These are phyloP conservation scores for Pachyrhizus erosus DNA, from an alignment of 306 rosid genomes.

Conservation along the genomic window DNA sequence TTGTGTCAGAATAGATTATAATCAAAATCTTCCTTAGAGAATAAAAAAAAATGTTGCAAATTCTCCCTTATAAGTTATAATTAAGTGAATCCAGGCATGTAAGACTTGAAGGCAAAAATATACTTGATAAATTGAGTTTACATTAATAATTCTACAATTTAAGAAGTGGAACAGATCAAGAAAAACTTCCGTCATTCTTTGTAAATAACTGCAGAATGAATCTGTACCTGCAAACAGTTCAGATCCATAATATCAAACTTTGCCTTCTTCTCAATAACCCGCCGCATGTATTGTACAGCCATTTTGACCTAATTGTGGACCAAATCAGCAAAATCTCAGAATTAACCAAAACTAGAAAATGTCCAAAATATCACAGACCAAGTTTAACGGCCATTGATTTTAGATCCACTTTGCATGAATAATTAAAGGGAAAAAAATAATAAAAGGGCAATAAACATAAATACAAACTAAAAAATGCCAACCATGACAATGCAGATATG, in stretches of 20 bases:
- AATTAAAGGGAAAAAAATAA: conserved; percentile 5
- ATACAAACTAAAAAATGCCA: not conserved
- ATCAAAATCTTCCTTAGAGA: not conserved
- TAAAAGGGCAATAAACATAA: conserved; percentile 1
- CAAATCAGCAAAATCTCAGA: conserved; percentile 14
- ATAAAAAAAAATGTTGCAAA: not conserved
- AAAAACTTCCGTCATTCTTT: not conserved
- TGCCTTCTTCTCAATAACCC: conserved; percentile 91
- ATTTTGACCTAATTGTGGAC: conserved; percentile 74
- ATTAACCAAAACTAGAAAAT: conserved; percentile 24
- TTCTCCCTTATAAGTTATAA: not conserved
- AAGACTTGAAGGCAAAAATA: conserved; percentile 17
- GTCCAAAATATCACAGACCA: not conserved
- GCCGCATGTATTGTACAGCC: conserved; percentile 96
- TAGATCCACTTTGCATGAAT: conserved; percentile 15
- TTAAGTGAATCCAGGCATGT: not conserved
- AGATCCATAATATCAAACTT: conserved; percentile 94
- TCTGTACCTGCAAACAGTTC: conserved; percentile 84
- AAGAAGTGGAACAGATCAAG: not conserved
- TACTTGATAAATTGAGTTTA: not conserved
- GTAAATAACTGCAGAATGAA: not conserved
- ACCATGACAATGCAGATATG: not conserved
- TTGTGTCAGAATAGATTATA: not conserved
- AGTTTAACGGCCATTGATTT: not conserved
- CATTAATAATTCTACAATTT: conserved; percentile 10